phyloP scores from a whole-genome alignment of 179 eudicot genomes.

The Beta corolliflora region DNA sequence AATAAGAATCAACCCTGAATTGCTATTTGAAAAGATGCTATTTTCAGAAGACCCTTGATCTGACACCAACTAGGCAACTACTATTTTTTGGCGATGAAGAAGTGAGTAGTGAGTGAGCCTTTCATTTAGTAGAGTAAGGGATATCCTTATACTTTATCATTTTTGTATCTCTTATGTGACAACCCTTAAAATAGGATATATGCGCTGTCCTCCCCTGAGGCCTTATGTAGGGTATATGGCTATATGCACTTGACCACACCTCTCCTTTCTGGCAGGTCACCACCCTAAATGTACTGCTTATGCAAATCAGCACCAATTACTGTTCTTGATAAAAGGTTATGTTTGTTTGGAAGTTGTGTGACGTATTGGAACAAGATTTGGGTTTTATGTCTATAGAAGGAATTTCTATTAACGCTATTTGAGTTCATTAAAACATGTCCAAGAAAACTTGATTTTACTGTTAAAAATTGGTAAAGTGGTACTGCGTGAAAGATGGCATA shows the following conservation, averaged over 20 bases:
- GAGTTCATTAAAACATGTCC: neutral
- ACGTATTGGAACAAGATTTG: neutral
- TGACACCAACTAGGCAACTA: neutral
- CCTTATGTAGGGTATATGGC: neutral
- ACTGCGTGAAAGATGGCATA: neutral
- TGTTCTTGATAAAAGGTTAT: neutral
- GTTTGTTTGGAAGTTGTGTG: neutral
- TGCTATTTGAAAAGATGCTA: no score
- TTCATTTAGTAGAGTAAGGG: neutral
- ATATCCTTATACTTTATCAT: no score
- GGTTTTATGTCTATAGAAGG: neutral
- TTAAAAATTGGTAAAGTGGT: constrained; percentile 12
- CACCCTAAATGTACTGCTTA: neutral
- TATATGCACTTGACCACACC: neutral
- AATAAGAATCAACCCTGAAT: no score
- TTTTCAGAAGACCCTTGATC: neutral
- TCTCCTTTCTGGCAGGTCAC: neutral
- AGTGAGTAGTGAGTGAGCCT: neutral
- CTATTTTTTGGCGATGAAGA: neutral
- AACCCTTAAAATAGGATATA: neutral
- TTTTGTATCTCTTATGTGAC: neutral
- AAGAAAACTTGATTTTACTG: neutral
- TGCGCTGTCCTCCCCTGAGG: neutral
- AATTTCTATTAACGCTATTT: neutral
- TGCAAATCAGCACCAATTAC: neutral